These are phyloP conservation scores for Apiotrichum domesticum DNA, from an alignment of 1,284 basidiomycete genomes.

Conservation along the genomic window DNA sequence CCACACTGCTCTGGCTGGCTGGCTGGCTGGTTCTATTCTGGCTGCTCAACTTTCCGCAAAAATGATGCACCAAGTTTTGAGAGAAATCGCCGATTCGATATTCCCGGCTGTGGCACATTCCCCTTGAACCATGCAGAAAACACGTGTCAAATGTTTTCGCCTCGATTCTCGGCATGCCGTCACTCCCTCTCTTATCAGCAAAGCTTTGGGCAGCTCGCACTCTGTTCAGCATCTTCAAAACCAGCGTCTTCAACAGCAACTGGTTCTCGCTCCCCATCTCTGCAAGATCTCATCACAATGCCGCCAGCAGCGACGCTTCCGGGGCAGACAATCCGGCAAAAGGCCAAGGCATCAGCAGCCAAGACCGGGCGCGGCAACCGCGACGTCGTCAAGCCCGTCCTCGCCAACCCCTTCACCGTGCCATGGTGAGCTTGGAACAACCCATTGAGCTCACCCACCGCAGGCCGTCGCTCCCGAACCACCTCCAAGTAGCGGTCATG, in stretches of 20 bases:
- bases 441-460: not conserved
- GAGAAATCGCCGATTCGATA: too few relatives aligned
- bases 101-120: too few relatives aligned
- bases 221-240: too few relatives aligned
- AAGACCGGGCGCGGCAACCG: not conserved
- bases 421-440: constrained; percentile 29
- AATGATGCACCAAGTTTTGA: too few relatives aligned
- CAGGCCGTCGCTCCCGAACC: constrained; percentile 39
- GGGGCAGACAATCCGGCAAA: constrained; percentile 17
- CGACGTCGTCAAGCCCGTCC: constrained; percentile 16
- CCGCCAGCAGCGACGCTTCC: constrained; percentile 9
- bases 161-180: too few relatives aligned
- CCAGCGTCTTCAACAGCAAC: not conserved
- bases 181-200: too few relatives aligned
- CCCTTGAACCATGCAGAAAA: too few relatives aligned
- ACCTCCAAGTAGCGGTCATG: constrained; percentile 34
- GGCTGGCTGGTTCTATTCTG: too few relatives aligned
- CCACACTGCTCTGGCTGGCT: too few relatives aligned
- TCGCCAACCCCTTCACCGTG: constrained; percentile 36
- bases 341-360: constrained; percentile 4
- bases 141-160: too few relatives aligned
- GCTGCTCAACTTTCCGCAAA: too few relatives aligned
- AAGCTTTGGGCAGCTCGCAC: too few relatives aligned
- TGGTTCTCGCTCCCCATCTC: not conserved
- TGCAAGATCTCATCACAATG: not conserved